Percentiles rank a stretch among this genome's conserved stretches.
Evolutionary conservation across 2,329 filamentous ascomycete genomes (phyloP).

Genomic region (Macrophomina phaseolina): DNA sequence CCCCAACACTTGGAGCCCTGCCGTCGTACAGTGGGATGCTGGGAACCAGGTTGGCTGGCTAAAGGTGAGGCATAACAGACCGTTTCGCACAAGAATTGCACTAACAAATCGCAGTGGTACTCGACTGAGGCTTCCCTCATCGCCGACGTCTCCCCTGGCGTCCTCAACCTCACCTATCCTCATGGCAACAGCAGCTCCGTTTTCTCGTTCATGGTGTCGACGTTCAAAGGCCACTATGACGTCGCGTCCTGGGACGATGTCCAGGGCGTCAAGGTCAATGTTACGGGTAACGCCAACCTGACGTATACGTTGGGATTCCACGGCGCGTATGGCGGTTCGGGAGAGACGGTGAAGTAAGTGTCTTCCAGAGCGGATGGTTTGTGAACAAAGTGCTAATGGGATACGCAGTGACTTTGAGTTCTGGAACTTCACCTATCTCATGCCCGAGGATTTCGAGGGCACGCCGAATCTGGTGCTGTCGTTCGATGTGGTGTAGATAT

Average conservation of each 20-base stretch:
- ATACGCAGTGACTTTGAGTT: slow-evolving; percentile 45
- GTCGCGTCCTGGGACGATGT: slow-evolving; percentile 56
- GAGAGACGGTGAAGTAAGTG: slow-evolving; percentile 46
- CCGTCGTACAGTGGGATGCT: slow-evolving; percentile 63
- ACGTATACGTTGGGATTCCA: slow-evolving; percentile 52
- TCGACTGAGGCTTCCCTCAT: slow-evolving; percentile 50
- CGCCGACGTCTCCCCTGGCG: slow-evolving; percentile 44
- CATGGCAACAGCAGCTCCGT: slow-evolving; percentile 55
- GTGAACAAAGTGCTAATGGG: neutral
- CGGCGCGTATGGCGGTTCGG: slow-evolving; percentile 48
- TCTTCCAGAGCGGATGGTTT: neutral
- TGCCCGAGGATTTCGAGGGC: slow-evolving; percentile 37
- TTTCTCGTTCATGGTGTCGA: slow-evolving; percentile 58
- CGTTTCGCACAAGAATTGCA: neutral
- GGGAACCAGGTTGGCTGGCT: slow-evolving; percentile 39
- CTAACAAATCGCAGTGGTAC: slow-evolving; percentile 39
- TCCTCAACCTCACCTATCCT: slow-evolving; percentile 62
- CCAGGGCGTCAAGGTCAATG: slow-evolving; percentile 53
- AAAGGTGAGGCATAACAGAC: slow-evolving; percentile 37
- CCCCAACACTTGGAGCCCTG: slow-evolving; percentile 62
- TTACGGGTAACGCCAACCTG: slow-evolving; percentile 53
- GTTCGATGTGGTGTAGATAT: slow-evolving; percentile 31
- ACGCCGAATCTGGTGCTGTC: slow-evolving; percentile 36
- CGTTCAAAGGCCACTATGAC: slow-evolving; percentile 54
- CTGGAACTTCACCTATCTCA: slow-evolving; percentile 51